Conservation (phyloP, 192 early-diverging fungal genomes). For the Diversispora eburnea region DNA sequence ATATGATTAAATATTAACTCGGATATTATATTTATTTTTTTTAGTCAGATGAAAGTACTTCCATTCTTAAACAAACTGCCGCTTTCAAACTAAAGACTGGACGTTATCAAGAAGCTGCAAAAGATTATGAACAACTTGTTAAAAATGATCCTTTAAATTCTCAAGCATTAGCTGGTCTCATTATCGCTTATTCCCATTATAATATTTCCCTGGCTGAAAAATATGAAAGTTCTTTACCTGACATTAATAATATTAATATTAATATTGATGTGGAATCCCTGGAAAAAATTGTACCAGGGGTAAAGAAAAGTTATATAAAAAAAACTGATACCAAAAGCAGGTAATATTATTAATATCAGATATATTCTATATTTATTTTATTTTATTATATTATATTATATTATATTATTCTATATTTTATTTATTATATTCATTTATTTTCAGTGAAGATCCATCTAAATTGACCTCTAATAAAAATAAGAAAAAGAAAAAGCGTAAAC, state of each 20-base stretch:
- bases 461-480: constrained; percentile 46
- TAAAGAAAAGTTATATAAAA: constrained; percentile 53
- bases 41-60: constrained; percentile 26
- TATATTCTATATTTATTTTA: background rate
- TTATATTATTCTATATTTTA: background rate
- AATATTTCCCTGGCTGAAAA: constrained; percentile 60
- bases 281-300: constrained; percentile 52
- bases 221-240: constrained; percentile 54
- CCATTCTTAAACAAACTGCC: constrained; percentile 62
- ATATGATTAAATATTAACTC: background rate
- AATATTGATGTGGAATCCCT: constrained; percentile 52
- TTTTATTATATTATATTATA: constrained; percentile 24
- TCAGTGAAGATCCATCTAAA: background rate
- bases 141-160: constrained; percentile 60
- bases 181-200: constrained; percentile 60
- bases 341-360: background rate
- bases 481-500: constrained; percentile 55
- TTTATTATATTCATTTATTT: background rate
- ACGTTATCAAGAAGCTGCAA: constrained; percentile 58
- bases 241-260: constrained; percentile 34
- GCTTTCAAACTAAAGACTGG: constrained; percentile 62
- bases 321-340: constrained; percentile 38
- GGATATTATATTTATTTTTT: background rate
- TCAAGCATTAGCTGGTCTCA: constrained; percentile 62
- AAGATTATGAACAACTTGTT: constrained; percentile 67